Conservation (phyloP, 176 grass and related monocot species). For the Bonia amplexicaulis region DNA sequence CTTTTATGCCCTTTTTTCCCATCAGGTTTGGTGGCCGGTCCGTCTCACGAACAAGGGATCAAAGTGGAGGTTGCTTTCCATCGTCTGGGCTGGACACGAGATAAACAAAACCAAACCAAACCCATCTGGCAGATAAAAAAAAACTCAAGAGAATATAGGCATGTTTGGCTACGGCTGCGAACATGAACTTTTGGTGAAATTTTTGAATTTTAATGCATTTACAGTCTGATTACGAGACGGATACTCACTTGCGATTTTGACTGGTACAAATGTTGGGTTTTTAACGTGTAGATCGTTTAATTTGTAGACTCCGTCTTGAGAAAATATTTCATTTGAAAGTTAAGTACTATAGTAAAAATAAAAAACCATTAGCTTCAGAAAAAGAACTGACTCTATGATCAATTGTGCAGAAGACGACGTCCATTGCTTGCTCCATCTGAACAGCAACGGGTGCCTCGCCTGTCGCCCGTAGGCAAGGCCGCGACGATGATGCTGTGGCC, state of each 20-base stretch:
- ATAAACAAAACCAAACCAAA: background rate
- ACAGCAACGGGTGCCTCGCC: background rate
- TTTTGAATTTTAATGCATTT: no score
- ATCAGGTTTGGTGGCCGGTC: constrained; percentile 29
- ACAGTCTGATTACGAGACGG: no score
- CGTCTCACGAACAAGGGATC: background rate
- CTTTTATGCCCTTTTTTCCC: background rate
- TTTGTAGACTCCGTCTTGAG: no score
- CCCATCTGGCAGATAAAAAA: background rate
- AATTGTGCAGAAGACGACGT: background rate
- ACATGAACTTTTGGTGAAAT: no score
- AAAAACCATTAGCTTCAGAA: no score
- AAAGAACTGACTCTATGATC: no score
- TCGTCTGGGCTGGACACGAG: background rate
- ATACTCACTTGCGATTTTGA: no score
- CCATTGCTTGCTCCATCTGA: background rate
- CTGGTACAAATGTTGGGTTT: no score
- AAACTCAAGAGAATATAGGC: background rate
- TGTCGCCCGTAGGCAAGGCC: background rate
- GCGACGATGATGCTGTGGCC: background rate
- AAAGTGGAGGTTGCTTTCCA: background rate
- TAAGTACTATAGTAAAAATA: no score
- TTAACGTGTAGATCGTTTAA: no score
- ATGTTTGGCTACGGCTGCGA: no score
- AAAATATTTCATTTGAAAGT: no score